Conservation (phyloP, 1,284 basidiomycete genomes). For the Apiotrichum mycotoxinovorans region DNA sequence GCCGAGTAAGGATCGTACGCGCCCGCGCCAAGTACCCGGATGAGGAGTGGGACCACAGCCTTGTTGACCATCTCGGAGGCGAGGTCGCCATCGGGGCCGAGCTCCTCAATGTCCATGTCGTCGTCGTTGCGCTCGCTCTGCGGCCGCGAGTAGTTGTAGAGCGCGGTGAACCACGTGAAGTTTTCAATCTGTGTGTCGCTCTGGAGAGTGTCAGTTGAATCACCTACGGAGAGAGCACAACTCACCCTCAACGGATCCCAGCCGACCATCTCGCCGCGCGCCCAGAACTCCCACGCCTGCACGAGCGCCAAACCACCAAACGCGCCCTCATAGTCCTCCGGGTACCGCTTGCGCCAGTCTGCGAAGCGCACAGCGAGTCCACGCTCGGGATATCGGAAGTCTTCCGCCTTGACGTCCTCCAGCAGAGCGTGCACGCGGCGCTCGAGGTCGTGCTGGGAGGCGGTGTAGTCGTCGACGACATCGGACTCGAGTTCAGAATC, state of each 20-base stretch:
- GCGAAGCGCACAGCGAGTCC: slow-evolving; percentile 70
- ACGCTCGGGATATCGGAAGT: slow-evolving; percentile 75
- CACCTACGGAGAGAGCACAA: slow-evolving; percentile 9
- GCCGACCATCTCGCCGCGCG: slow-evolving; percentile 73
- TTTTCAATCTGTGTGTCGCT: slow-evolving; percentile 64
- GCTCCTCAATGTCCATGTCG: slow-evolving; percentile 53
- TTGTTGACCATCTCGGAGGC: slow-evolving; percentile 82
- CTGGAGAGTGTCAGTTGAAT: slow-evolving; percentile 44
- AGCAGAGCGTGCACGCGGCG: slow-evolving; percentile 60
- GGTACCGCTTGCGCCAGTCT: slow-evolving; percentile 70
- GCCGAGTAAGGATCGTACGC: slow-evolving; percentile 77
- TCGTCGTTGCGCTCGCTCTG: slow-evolving; percentile 26
- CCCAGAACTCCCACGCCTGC: slow-evolving; percentile 95
- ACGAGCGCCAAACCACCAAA: slow-evolving; percentile 87
- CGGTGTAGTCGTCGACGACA: slow-evolving; percentile 66
- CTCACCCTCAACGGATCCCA: slow-evolving; percentile 83
- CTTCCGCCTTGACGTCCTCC: slow-evolving; percentile 75
- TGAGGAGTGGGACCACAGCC: slow-evolving; percentile 70
- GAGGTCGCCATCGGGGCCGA: slow-evolving; percentile 82
- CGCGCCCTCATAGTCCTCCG: slow-evolving; percentile 78
- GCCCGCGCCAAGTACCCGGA: slow-evolving; percentile 65
- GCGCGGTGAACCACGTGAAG: slow-evolving; percentile 75
- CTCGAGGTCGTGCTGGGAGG: slow-evolving; percentile 61
- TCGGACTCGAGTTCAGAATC: slow-evolving; percentile 66
- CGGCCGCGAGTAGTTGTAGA: slow-evolving; percentile 74